phyloP scores from a whole-genome alignment of 2,329 filamentous ascomycete genomes.

The Talaromyces marneffei region DNA sequence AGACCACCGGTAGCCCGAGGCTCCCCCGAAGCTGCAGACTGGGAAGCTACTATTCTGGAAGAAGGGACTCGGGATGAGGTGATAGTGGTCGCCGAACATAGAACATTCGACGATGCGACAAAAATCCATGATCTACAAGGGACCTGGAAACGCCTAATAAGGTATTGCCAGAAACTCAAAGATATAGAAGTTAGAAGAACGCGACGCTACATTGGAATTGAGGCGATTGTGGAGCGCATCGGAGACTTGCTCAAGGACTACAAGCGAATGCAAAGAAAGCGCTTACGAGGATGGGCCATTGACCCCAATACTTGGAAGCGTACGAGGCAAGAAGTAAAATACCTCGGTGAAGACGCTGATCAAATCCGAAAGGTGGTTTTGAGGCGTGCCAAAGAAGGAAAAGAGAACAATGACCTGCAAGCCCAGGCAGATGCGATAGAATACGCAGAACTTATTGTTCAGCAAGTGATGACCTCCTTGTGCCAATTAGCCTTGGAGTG shows the following conservation, averaged over 20 bases:
- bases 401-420: neutral
- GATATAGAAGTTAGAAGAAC: neutral
- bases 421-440: conserved; percentile 5
- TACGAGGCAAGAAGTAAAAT: neutral
- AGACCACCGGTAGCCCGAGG: neutral
- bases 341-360: neutral
- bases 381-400: neutral
- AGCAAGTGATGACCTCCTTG: conserved; percentile 18
- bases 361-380: neutral
- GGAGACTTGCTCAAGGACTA: neutral
- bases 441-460: conserved; percentile 20
- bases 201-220: neutral
- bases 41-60: neutral
- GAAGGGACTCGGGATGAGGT: neutral
- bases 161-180: neutral
- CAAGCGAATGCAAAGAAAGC: conserved; percentile 10
- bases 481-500: conserved; percentile 17
- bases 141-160: conserved; percentile 5
- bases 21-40: neutral
- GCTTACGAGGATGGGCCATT: neutral
- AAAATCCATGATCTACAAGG: conserved; percentile 2
- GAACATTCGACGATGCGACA: conserved; percentile 3
- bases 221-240: conserved; percentile 2
- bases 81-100: neutral
- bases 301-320: neutral